Evolutionary conservation across 768 basidiomycete genomes (phyloP), one percentile per base, ranked within the genome.

Genomic region (Suillus subaureus): DNA sequence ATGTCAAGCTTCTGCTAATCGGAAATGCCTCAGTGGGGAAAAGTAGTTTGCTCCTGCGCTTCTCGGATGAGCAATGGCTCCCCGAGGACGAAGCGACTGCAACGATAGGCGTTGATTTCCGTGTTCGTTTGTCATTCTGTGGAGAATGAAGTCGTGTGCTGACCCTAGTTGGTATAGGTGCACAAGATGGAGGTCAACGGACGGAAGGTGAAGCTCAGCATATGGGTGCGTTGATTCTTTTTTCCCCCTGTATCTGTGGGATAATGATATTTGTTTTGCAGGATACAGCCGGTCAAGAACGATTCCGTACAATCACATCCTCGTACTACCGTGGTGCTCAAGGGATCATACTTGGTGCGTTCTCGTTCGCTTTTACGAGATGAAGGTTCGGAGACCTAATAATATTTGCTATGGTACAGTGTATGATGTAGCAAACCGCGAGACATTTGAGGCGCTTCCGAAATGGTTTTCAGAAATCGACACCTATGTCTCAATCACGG

Each of bases 211-310:
- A 99, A 98, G 79, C 81, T 99, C 21, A 95, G 92, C 64, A 97
- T 99, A 77, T 99, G 97, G 97, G 96, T 97, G 70, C 28, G 31
- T 45, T 1, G 26, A 23, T n/a, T 28, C 21, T 28, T 61, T 61
- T 40, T 54, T n/a, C 33, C 45, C 6, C 21, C 8, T 42, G 26
- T 49, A 51, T 23, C 52, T 45, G 16, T 23, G 35, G n/a, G 28
- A 18, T 40, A 15, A 39, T 61, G 26, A 26, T n/a, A 13, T 52
- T 64, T 28, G n/a, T 28, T 28, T 28, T 42, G 64, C 49, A 96
- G 94, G 94, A 97, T 71, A 97, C 95, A 0, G 94, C 96, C 60
- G 97, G 97, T 0, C 97, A 99, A 77, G 97, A 99, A 78, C 89
- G 97, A 6, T 99, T 98, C 74, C 85, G 95, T 55, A 97, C 96